A percentile compares a stretch with the other conserved stretches of the same genome.
Conservation (phyloP, 352 stramenopile genomes). For the Phytophthora europaea region DNA sequence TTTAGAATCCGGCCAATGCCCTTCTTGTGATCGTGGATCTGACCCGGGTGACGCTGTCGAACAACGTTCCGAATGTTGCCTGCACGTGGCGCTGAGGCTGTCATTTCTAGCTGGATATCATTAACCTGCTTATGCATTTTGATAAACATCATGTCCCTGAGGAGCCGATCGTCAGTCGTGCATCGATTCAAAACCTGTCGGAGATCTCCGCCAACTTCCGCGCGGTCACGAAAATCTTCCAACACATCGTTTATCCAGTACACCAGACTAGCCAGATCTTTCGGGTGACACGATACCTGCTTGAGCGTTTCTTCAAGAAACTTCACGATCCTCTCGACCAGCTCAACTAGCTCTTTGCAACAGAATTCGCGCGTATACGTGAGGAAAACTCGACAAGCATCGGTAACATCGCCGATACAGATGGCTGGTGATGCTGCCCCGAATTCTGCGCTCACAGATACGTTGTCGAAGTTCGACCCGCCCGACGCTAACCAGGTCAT, state of each 20-base stretch:
- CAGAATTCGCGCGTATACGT: conserved; percentile 1
- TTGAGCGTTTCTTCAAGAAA: conserved; percentile 5
- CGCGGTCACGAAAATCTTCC: conserved; percentile 4
- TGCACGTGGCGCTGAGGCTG: no score
- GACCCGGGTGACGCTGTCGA: no score
- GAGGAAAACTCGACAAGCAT: neutral
- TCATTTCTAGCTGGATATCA: no score
- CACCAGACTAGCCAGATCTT: neutral
- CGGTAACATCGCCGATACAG: no score
- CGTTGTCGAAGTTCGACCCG: neutral
- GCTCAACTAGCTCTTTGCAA: neutral
- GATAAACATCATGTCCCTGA: conserved; percentile 7
- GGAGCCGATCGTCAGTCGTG: conserved; percentile 1
- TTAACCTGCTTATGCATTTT: conserved; percentile 2
- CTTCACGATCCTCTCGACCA: conserved; percentile 1
- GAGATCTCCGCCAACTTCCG: neutral
- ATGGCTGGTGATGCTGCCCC: no score
- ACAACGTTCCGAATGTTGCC: no score
- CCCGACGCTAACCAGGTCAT: neutral
- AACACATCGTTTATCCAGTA: conserved; percentile 11
- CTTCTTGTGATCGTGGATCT: neutral
- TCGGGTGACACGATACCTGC: neutral
- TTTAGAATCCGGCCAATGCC: neutral
- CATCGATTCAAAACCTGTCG: neutral
- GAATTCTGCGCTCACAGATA: neutral